phyloP scores from a whole-genome alignment of 768 basidiomycete genomes.

The Suillus americanus region DNA sequence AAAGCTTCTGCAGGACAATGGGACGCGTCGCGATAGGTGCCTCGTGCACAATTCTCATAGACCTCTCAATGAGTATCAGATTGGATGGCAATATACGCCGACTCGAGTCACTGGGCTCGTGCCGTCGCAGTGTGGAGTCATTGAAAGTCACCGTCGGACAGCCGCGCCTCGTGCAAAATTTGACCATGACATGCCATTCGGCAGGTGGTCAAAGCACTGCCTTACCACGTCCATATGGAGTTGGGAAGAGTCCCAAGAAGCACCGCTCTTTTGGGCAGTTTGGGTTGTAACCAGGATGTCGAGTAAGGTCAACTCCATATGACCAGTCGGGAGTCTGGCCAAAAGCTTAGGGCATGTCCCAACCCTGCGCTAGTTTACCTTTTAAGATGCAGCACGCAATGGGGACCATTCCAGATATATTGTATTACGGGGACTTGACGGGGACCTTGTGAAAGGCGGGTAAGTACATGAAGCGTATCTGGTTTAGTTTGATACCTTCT shows the following conservation, averaged over 20 bases:
- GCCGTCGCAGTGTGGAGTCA: not conserved
- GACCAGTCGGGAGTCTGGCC: not conserved
- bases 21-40: too few species aligned
- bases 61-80: conserved; percentile 1
- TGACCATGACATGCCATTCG: not conserved
- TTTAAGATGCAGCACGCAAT: not conserved
- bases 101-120: not conserved
- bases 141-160: not conserved
- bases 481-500: not conserved
- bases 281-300: not conserved
- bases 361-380: not conserved
- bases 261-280: not conserved
- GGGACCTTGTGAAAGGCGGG: conserved; percentile 1
- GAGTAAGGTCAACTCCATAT: not conserved
- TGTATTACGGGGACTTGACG: conserved; percentile 1
- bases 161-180: conserved; percentile 1
- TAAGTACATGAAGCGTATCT: not conserved
- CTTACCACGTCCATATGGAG: not conserved
- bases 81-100: not conserved
- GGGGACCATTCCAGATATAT: conserved; percentile 2
- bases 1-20: not conserved
- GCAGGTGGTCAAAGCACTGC: not conserved
- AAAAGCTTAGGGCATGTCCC: not conserved
- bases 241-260: not conserved
- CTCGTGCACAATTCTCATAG: not conserved